Percentiles rank a stretch among this genome's conserved stretches.
Evolutionary conservation across 345 rosid genomes (phyloP).

Genomic region (Eucalyptus coolabah): DNA sequence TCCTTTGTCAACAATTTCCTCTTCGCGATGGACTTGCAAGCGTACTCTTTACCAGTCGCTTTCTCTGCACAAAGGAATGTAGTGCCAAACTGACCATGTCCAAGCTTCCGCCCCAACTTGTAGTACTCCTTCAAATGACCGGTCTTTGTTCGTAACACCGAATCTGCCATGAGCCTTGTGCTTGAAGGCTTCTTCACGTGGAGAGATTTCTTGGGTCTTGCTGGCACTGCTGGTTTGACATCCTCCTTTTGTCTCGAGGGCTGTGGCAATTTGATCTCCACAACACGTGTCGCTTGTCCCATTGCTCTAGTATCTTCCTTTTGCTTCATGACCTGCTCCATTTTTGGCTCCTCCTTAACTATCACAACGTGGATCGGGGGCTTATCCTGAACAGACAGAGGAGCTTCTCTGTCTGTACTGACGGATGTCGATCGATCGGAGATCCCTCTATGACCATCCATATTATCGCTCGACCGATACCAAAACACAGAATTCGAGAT

Average conservation of each 20-base stretch:
- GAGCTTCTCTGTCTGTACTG: background rate
- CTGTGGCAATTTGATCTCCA: background rate
- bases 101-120: constrained; percentile 63
- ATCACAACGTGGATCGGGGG: background rate
- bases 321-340: background rate
- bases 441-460: background rate
- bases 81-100: constrained; percentile 89
- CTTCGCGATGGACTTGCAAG: constrained; percentile 87
- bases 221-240: background rate
- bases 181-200: constrained; percentile 40
- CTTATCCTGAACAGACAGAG: background rate
- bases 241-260: background rate
- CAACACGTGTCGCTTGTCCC: background rate
- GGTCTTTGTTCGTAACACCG: constrained; percentile 48
- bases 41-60: constrained; percentile 59
- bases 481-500: constrained; percentile 17
- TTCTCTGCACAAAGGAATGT: constrained; percentile 70
- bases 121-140: constrained; percentile 61
- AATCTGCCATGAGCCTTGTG: constrained; percentile 46
- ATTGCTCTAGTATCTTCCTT: background rate
- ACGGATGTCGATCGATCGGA: background rate
- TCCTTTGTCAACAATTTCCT: constrained; percentile 53
- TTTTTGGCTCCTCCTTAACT: background rate
- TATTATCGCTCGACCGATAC: constrained; percentile 1
- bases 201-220: constrained; percentile 10